Conservation (phyloP, 2,329 filamentous ascomycete species). For the Ophiostoma novo-ulmi region DNA sequence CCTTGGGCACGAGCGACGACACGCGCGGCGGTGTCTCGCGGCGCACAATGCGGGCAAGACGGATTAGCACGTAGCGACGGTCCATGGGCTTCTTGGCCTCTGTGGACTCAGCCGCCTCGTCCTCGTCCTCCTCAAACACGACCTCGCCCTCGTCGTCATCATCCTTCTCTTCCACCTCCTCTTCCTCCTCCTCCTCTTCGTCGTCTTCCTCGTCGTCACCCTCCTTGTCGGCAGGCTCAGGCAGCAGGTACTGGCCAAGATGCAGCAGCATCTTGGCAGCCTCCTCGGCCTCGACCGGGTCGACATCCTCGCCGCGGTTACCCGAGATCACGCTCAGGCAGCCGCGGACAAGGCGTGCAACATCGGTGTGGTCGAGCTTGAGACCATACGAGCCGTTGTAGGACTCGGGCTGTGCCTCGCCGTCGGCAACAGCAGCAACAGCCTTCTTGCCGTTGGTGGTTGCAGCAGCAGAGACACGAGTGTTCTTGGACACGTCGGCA, state of each 20-base stretch:
- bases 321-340: conserved; percentile 54
- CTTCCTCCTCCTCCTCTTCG: conserved; percentile 39
- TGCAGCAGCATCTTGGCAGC: conserved; percentile 78
- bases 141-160: conserved; percentile 40
- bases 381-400: conserved; percentile 62
- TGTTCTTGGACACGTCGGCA: conserved; percentile 66
- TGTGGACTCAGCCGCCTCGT: not conserved
- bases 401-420: not conserved
- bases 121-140: conserved; percentile 30
- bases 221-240: conserved; percentile 32
- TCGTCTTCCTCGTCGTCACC: conserved; percentile 41
- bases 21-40: conserved; percentile 64
- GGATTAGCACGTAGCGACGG: conserved; percentile 62
- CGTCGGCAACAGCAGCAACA: not conserved
- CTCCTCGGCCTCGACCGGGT: conserved; percentile 71
- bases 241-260: conserved; percentile 57
- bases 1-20: conserved; percentile 65
- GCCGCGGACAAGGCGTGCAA: conserved; percentile 54
- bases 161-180: conserved; percentile 39
- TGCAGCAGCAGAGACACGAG: conserved; percentile 28
- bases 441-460: not conserved
- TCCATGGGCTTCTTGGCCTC: conserved; percentile 21
- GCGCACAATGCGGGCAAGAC: conserved; percentile 72
- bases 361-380: conserved; percentile 57
- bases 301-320: conserved; percentile 47